Evolutionary conservation across 2,329 filamentous ascomycete genomes (phyloP).

Genomic region (Alternaria incomplexa): DNA sequence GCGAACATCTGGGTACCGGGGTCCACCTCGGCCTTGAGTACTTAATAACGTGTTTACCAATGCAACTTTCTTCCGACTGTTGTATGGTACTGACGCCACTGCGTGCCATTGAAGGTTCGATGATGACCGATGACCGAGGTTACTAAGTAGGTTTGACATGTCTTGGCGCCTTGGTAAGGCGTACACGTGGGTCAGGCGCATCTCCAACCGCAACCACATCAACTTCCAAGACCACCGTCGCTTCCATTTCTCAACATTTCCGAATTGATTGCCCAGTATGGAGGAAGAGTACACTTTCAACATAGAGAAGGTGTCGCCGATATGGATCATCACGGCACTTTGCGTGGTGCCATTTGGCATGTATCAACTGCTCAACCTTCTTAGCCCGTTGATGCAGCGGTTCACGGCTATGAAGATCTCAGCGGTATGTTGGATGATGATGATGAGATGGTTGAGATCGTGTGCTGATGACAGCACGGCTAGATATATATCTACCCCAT

Average conservation of each 20-base stretch:
- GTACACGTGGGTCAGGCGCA: neutral
- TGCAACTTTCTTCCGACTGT: neutral
- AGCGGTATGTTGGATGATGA: slow-evolving; percentile 29
- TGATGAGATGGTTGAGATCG: neutral
- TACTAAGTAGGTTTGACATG: neutral
- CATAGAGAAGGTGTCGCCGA: slow-evolving; percentile 24
- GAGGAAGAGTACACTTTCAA: slow-evolving; percentile 17
- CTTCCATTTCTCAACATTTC: neutral
- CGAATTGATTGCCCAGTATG: neutral
- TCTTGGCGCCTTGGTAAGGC: slow-evolving; percentile 3
- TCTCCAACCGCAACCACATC: neutral
- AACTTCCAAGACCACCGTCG: neutral
- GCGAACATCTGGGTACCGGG: neutral
- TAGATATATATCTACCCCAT: slow-evolving; percentile 57
- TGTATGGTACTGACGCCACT: neutral
- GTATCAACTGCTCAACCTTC: slow-evolving; percentile 27
- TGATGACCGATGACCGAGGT: neutral
- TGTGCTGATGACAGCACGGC: neutral
- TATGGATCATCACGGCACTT: slow-evolving; percentile 28
- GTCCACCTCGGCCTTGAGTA: neutral
- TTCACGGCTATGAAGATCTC: slow-evolving; percentile 40
- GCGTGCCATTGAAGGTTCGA: neutral
- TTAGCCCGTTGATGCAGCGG: slow-evolving; percentile 30
- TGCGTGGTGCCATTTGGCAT: slow-evolving; percentile 27
- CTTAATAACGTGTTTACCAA: neutral